These are phyloP conservation scores for Malus orientalis DNA, from an alignment of 306 rosid species.

Conservation along the genomic window DNA sequence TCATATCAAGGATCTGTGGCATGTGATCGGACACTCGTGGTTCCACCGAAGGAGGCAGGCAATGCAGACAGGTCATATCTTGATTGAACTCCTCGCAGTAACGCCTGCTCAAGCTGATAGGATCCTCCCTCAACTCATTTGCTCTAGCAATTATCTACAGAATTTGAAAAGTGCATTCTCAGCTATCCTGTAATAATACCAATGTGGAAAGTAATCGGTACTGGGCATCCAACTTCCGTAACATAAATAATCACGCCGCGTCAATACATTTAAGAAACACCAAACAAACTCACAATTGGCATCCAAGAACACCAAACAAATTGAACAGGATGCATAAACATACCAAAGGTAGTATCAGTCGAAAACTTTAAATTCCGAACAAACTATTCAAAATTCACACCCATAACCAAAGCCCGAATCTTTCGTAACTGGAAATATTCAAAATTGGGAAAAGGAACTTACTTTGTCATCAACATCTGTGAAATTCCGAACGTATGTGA, in stretches of 20 bases:
- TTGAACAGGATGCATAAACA: background rate
- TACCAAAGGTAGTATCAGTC: background rate
- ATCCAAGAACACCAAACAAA: background rate
- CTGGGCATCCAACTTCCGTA: constrained; percentile 19
- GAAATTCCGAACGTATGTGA: constrained; percentile 82
- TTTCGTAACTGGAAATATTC: background rate
- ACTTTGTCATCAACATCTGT: constrained; percentile 99
- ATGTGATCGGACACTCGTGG: constrained; percentile 93
- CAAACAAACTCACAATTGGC: background rate
- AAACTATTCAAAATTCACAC: background rate
- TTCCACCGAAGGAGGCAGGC: constrained; percentile 79
- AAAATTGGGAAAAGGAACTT: constrained; percentile 15
- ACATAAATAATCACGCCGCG: background rate
- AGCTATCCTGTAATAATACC: constrained; percentile 88
- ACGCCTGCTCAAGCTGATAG: constrained; percentile 68
- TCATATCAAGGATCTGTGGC: constrained; percentile 80
- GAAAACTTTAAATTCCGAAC: background rate
- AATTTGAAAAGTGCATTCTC: constrained; percentile 88
- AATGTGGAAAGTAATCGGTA: constrained; percentile 56
- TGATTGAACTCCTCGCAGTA: constrained; percentile 68
- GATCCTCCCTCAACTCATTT: constrained; percentile 82
- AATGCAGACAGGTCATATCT: constrained; percentile 71
- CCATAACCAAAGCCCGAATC: background rate
- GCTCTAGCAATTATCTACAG: constrained; percentile 94
- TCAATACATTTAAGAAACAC: background rate